Conservation (phyloP, 2,329 filamentous ascomycete genomes). For the Ilyonectria destructans region DNA sequence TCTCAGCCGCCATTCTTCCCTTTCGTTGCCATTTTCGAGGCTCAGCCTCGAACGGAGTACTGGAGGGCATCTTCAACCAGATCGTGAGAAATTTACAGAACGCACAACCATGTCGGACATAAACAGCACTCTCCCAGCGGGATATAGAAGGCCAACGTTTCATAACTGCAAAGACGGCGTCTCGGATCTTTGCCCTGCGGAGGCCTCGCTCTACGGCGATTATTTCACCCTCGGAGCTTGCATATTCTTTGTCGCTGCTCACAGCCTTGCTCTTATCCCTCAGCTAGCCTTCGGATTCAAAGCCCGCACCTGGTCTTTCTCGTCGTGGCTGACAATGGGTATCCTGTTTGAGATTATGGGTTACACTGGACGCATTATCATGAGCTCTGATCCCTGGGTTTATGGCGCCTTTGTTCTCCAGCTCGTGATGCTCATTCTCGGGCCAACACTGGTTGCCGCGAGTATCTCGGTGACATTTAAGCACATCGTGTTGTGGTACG, state of each 20-base stretch:
- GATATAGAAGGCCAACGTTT: slow-evolving; percentile 35
- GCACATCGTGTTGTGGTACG: slow-evolving; percentile 61
- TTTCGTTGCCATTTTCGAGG: background rate
- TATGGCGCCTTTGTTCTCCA: slow-evolving; percentile 60
- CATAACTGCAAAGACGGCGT: slow-evolving; percentile 33
- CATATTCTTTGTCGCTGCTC: slow-evolving; percentile 53
- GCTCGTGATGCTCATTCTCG: slow-evolving; percentile 60
- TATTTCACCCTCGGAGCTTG: slow-evolving; percentile 46
- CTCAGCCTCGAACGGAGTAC: background rate
- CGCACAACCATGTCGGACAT: background rate
- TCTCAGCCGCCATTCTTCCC: background rate
- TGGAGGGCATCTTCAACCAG: background rate
- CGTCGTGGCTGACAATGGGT: slow-evolving; percentile 55
- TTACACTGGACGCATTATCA: slow-evolving; percentile 59
- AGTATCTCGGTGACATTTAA: slow-evolving; percentile 63
- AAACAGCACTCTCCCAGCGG: slow-evolving; percentile 10
- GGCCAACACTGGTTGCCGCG: slow-evolving; percentile 60
- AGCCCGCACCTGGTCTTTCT: slow-evolving; percentile 59
- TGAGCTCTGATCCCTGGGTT: slow-evolving; percentile 59
- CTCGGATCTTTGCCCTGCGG: slow-evolving; percentile 41
- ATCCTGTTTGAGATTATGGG: slow-evolving; percentile 60
- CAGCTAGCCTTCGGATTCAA: slow-evolving; percentile 49
- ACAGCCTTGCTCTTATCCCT: background rate
- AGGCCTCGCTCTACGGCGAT: slow-evolving; percentile 44
- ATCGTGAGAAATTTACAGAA: background rate